A percentile compares a stretch with the other conserved stretches of the same genome.
Conservation (phyloP, 192 early-diverging fungal species). For the Backusella psychrophila region DNA sequence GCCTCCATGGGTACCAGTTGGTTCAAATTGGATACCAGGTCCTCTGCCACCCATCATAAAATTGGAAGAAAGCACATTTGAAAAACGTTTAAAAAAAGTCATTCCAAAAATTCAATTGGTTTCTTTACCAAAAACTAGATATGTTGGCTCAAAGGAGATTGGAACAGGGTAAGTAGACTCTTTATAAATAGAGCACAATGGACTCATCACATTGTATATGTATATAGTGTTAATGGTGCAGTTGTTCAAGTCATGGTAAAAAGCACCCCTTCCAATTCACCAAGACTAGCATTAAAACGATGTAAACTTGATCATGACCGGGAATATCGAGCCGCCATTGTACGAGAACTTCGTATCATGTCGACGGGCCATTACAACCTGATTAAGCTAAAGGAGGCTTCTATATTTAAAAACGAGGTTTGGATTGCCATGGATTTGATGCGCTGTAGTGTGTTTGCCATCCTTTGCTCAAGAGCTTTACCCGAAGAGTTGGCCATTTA, state of each 20-base stretch:
- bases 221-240: constrained; percentile 32
- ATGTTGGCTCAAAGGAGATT: constrained; percentile 27
- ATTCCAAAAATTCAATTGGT: constrained; percentile 25
- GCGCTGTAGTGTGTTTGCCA: constrained; percentile 36
- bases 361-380: constrained; percentile 27
- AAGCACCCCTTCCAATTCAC: not conserved
- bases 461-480: constrained; percentile 21
- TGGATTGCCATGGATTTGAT: constrained; percentile 43
- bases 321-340: constrained; percentile 32
- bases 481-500: constrained; percentile 33
- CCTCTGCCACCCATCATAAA: constrained; percentile 3
- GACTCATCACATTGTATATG: not conserved
- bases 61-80: constrained; percentile 21
- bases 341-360: constrained; percentile 38
- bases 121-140: constrained; percentile 22
- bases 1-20: constrained; percentile 30
- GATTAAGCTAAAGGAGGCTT: constrained; percentile 28
- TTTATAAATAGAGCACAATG: not conserved
- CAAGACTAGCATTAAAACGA: constrained; percentile 29
- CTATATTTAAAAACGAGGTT: constrained; percentile 24
- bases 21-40: constrained; percentile 16
- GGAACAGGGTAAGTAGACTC: constrained; percentile 23
- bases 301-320: constrained; percentile 32
- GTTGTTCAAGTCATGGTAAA: constrained; percentile 25
- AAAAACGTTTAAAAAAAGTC: constrained; percentile 29